Percentiles rank a stretch among this genome's conserved stretches.
These are phyloP conservation scores for Excoecaria cochinchinensis DNA, from an alignment of 345 rosid species.

Conservation along the genomic window DNA sequence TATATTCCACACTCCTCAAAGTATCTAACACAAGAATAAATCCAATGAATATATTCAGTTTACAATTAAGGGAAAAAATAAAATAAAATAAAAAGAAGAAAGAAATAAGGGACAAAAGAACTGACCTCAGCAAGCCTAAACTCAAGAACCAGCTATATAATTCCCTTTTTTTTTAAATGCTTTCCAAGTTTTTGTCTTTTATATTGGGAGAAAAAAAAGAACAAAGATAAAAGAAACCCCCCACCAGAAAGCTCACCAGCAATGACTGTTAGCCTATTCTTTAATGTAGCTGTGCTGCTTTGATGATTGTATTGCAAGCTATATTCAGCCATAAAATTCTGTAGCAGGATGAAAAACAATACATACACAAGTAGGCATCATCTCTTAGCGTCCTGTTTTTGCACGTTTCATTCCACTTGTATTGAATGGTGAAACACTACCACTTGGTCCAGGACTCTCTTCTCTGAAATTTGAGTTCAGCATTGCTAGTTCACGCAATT, in stretches of 20 bases:
- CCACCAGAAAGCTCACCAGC: constrained; percentile 47
- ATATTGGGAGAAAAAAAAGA: constrained; percentile 17
- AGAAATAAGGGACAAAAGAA: constrained; percentile 7
- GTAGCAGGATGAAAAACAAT: constrained; percentile 28
- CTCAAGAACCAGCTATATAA: constrained; percentile 37
- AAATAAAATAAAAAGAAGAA: background rate
- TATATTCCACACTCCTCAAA: constrained; percentile 32
- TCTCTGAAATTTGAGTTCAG: constrained; percentile 89
- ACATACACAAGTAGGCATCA: constrained; percentile 12
- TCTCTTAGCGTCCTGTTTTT: constrained; percentile 72
- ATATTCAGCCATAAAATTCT: constrained; percentile 28
- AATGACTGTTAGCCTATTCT: constrained; percentile 49
- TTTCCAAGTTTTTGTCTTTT: constrained; percentile 20
- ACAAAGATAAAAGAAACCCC: constrained; percentile 25
- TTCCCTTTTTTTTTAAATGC: constrained; percentile 17
- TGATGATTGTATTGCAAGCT: constrained; percentile 31
- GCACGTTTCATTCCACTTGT: constrained; percentile 96
- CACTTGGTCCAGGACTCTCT: constrained; percentile 95
- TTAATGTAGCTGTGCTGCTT: constrained; percentile 34
- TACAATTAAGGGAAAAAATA: constrained; percentile 6
- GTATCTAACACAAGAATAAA: constrained; percentile 55
- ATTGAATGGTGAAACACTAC: constrained; percentile 93
- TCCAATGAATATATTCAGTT: constrained; percentile 55
- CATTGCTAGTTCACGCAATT: constrained; percentile 86
- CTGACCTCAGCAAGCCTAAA: constrained; percentile 47